phyloP scores from a whole-genome alignment of 2,329 filamentous ascomycete species.

The Fusarium musae region DNA sequence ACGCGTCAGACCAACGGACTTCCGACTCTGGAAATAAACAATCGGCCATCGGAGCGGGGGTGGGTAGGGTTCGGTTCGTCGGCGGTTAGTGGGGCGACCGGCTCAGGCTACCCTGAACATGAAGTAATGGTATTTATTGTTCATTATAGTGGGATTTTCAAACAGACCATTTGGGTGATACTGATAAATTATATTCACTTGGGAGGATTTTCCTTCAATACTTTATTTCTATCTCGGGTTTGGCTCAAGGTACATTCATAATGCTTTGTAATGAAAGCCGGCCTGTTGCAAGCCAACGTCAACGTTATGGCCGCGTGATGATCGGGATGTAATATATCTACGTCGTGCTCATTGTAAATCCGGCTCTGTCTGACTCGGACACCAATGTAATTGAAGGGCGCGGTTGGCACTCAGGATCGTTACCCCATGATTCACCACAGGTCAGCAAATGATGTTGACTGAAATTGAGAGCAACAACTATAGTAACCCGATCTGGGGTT shows the following conservation, averaged over 20 bases:
- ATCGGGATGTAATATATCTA: background rate
- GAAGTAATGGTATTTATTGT: background rate
- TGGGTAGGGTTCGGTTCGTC: slow-evolving; percentile 2
- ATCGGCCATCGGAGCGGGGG: slow-evolving; percentile 40
- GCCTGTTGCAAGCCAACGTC: background rate
- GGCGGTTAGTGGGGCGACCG: slow-evolving; percentile 4
- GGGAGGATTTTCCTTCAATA: rapidly evolving
- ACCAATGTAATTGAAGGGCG: slow-evolving; percentile 17
- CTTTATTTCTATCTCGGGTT: background rate
- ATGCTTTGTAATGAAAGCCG: too few species aligned
- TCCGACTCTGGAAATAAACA: slow-evolving; percentile 21
- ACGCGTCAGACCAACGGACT: background rate
- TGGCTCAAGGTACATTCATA: too few species aligned
- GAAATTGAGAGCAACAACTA: slow-evolving; percentile 4
- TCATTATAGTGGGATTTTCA: too few species aligned
- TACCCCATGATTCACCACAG: background rate
- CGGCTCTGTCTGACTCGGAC: background rate
- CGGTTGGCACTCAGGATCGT: background rate
- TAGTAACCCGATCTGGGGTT: slow-evolving; percentile 14
- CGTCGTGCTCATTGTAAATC: background rate
- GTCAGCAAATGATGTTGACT: slow-evolving; percentile 13
- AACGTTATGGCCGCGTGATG: too few species aligned
- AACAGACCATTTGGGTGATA: background rate
- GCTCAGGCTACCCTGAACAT: slow-evolving; percentile 24
- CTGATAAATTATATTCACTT: background rate